These are phyloP conservation scores for Stachybotrys echinatus DNA, from an alignment of 2,329 filamentous ascomycete species.

Conservation along the genomic window DNA sequence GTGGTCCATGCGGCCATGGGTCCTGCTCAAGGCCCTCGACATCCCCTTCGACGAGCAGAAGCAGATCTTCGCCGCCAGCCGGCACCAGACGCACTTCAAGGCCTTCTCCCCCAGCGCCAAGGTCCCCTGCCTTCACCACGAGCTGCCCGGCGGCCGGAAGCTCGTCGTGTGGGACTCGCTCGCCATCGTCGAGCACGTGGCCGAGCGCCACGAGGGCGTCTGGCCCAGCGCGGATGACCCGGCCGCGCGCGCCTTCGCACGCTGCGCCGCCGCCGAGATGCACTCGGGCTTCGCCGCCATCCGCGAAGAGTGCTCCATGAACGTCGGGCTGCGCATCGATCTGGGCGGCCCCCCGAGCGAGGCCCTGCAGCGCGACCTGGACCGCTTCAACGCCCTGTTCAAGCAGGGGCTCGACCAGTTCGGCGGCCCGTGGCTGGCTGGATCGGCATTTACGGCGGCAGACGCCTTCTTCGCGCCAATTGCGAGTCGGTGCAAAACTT, in stretches of 20 bases:
- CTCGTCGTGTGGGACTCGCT: conserved; percentile 40
- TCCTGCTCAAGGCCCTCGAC: conserved; percentile 35
- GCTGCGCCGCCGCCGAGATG: conserved; percentile 40
- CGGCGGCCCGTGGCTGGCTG: conserved; percentile 35
- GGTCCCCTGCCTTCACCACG: conserved; percentile 34
- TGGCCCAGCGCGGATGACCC: conserved; percentile 31
- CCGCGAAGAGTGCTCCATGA: conserved; percentile 36
- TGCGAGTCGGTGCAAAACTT: conserved; percentile 33
- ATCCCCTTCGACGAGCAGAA: conserved; percentile 37
- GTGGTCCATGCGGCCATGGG: conserved; percentile 41
- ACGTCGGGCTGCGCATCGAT: conserved; percentile 32
- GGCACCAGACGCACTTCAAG: conserved; percentile 26
- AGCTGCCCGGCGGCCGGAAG: not conserved
- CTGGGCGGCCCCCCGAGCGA: conserved; percentile 17
- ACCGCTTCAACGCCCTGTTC: conserved; percentile 30
- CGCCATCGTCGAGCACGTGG: conserved; percentile 41
- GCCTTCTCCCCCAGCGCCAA: conserved; percentile 34
- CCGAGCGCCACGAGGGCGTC: conserved; percentile 33
- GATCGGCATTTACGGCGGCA: conserved; percentile 27
- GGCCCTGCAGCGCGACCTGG: conserved; percentile 26
- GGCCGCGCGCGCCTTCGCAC: conserved; percentile 35
- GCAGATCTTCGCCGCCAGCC: conserved; percentile 22
- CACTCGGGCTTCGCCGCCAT: conserved; percentile 36
- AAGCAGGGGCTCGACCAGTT: conserved; percentile 30
- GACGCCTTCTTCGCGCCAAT: conserved; percentile 39